These are phyloP conservation scores for Ogataea parapolymorpha DNA, from an alignment of 805 yeast genomes.

Conservation along the genomic window DNA sequence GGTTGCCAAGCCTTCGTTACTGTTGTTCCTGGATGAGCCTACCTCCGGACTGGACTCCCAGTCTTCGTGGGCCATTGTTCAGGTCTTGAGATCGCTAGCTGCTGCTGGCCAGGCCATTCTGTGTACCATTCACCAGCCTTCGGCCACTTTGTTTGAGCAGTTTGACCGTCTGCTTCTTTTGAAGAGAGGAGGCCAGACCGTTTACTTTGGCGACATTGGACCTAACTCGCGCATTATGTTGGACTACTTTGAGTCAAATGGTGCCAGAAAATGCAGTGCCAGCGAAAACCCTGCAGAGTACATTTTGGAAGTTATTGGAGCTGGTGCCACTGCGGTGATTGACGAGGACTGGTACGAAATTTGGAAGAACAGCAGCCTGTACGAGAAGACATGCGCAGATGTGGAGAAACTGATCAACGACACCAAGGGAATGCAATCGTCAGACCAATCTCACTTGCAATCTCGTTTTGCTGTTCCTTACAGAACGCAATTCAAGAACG, in stretches of 20 bases:
- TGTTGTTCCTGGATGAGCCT: slow-evolving; percentile 57
- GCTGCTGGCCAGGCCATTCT: slow-evolving; percentile 55
- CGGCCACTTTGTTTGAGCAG: slow-evolving; percentile 42
- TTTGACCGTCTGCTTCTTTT: slow-evolving; percentile 42
- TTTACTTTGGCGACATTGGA: slow-evolving; percentile 54
- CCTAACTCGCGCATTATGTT: slow-evolving; percentile 40
- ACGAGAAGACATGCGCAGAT: slow-evolving; percentile 24
- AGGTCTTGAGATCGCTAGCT: slow-evolving; percentile 47
- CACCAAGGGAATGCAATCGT: slow-evolving; percentile 11
- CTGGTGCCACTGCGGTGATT: slow-evolving; percentile 69
- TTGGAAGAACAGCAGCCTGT: slow-evolving; percentile 45
- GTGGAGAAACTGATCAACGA: slow-evolving; percentile 28
- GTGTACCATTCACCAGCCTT: slow-evolving; percentile 56
- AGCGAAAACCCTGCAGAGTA: slow-evolving; percentile 75
- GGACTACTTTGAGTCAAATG: slow-evolving; percentile 45
- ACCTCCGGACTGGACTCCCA: slow-evolving; percentile 60
- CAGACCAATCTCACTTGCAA: slow-evolving; percentile 15
- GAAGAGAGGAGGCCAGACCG: slow-evolving; percentile 51
- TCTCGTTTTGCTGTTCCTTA: slow-evolving; percentile 46
- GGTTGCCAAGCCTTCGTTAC: slow-evolving; percentile 51
- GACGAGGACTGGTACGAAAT: slow-evolving; percentile 59
- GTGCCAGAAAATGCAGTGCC: slow-evolving; percentile 63
- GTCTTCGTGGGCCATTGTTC: slow-evolving; percentile 57
- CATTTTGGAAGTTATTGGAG: slow-evolving; percentile 71
- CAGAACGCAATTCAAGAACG: slow-evolving; percentile 34